Evolutionary conservation across 495 filamentous ascomycete genomes (phyloP).

Genomic region (Melanomma pulvis-pyrius): DNA sequence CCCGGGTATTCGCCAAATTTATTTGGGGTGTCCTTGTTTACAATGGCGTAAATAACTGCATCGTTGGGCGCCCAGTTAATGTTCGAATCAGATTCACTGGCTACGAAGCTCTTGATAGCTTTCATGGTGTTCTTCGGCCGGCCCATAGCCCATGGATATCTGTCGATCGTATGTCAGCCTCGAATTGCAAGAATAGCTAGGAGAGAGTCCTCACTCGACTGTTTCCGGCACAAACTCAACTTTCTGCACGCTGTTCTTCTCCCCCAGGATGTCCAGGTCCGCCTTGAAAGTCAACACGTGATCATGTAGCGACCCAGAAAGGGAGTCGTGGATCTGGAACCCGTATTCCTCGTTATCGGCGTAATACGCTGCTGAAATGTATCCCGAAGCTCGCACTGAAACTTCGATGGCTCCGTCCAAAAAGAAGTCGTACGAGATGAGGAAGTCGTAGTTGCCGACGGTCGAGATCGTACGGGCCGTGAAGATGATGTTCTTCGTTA

Average conservation of each 20-base stretch:
- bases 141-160: conserved; percentile 55
- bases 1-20: conserved; percentile 58
- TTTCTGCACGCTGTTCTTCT: conserved; percentile 53
- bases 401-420: conserved; percentile 23
- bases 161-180: conserved; percentile 27
- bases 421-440: conserved; percentile 25
- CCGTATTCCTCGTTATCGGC: conserved; percentile 19
- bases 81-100: conserved; percentile 52
- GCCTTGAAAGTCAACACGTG: conserved; percentile 29
- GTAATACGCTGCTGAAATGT: conserved; percentile 19
- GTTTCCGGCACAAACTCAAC: conserved; percentile 45
- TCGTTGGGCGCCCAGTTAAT: conserved; percentile 57
- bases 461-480: conserved; percentile 12
- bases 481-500: conserved; percentile 14
- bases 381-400: conserved; percentile 23
- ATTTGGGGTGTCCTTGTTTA: conserved; percentile 58
- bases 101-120: conserved; percentile 50
- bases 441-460: conserved; percentile 32
- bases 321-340: conserved; percentile 20
- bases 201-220: conserved; percentile 3
- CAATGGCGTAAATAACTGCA: conserved; percentile 54
- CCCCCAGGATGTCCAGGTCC: conserved; percentile 41
- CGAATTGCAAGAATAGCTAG: conserved; percentile 11
- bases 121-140: conserved; percentile 59
- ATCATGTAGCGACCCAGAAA: conserved; percentile 23